Evolutionary conservation across 2,329 filamentous ascomycete species (phyloP), one percentile per base, ranked within the genome.

Genomic region (Penicillium oxalicum): DNA sequence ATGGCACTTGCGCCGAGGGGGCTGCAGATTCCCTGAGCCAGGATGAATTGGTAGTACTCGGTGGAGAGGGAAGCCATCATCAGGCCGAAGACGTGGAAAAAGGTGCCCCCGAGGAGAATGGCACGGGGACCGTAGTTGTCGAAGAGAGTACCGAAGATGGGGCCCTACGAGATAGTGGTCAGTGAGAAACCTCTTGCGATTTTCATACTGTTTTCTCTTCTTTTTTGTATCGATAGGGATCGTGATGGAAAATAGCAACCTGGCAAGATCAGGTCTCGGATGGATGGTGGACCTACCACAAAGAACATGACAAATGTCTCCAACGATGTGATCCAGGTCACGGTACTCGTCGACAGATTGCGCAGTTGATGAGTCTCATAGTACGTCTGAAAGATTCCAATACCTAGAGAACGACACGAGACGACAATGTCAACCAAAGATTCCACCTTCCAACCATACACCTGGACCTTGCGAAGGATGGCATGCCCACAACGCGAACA

Each of bases 321-420:
- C 4, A 82, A 61, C 0, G 78, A 79, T 0, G 78, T 74, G 40
- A 83, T 83, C 81, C 80, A 84, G n/a, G 80, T 70, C n/a, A 84
- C 70, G 0, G 76, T 77, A 47, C 76, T 79, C 1, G 77, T 59
- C 0, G 77, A 77, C 53, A 79, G 78, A 2, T 69, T 42, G 5
- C 56, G 61, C 2, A 83, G 65, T 13, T 76, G 71, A 6, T 74
- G 65, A 5, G 62, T 70, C 52, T 80, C 67, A 56, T 83, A 84
- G 59, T 82, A 81, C 18, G 76, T 73, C 57, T 83, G 79, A 47
- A 64, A 64, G 24, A 63, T 56, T 34, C 60, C 62, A 25, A 64
- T 62, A 36, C 59, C 59, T 62, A 38, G 9, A 11, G 13, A 33
- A 27, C 11, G 11, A 47, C 2, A 51, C 29, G 29, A 32, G 29